phyloP scores from a whole-genome alignment of 1,139 yeast species.

The Geotrichum restrictum region DNA sequence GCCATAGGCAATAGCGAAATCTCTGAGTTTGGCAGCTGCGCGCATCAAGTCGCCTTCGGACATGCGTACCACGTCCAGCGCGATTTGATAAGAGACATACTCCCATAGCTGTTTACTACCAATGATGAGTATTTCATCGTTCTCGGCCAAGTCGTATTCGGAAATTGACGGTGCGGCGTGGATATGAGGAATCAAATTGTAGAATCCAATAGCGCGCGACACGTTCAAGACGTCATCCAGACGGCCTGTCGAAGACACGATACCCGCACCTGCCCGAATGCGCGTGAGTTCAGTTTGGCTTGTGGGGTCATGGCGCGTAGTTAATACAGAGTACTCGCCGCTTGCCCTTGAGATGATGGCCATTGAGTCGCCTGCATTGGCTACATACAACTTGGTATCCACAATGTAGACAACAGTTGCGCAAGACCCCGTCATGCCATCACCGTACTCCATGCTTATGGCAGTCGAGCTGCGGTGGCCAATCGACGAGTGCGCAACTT shows the following conservation, averaged over 20 bases:
- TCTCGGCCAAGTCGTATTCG: slow-evolving; percentile 56
- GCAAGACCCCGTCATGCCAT: slow-evolving; percentile 79
- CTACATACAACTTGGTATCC: slow-evolving; percentile 68
- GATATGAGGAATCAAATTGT: slow-evolving; percentile 79
- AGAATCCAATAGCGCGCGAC: slow-evolving; percentile 90
- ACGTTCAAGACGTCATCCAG: slow-evolving; percentile 79
- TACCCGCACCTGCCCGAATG: slow-evolving; percentile 88
- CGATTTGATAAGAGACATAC: slow-evolving; percentile 72
- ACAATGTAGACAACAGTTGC: slow-evolving; percentile 76
- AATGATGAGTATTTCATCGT: slow-evolving; percentile 81
- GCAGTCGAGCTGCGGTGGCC: slow-evolving; percentile 39
- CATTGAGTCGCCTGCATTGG: slow-evolving; percentile 88
- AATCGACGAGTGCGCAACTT: slow-evolving; percentile 33
- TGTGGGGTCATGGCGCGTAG: slow-evolving; percentile 83
- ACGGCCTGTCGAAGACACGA: slow-evolving; percentile 78
- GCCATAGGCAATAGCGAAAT: slow-evolving; percentile 91
- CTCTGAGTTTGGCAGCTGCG: slow-evolving; percentile 91
- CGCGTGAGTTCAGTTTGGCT: slow-evolving; percentile 75
- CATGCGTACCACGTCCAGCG: slow-evolving; percentile 84
- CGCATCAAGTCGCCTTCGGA: slow-evolving; percentile 82
- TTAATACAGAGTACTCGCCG: slow-evolving; percentile 71
- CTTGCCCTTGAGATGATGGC: slow-evolving; percentile 73
- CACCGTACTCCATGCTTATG: slow-evolving; percentile 45
- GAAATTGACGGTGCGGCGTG: slow-evolving; percentile 83
- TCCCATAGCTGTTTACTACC: slow-evolving; percentile 89